Conservation (phyloP, 2,329 filamentous ascomycete species). For the Penicillium sclerotigenum region DNA sequence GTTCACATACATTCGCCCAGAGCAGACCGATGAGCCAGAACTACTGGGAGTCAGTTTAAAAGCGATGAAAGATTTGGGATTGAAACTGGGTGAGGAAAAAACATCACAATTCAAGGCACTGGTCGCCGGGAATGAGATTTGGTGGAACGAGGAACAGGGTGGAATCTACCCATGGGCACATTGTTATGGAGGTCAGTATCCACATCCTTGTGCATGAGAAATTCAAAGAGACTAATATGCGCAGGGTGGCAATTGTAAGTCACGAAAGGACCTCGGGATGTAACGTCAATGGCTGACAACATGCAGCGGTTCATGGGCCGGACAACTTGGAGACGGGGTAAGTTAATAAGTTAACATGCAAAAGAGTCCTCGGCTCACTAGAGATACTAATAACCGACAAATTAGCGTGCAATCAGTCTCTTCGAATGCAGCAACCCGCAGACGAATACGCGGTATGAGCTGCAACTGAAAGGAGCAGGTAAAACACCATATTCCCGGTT, state of each 20-base stretch:
- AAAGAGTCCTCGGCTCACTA: background rate
- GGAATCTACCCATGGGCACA: slow-evolving; percentile 98
- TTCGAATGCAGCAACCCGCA: slow-evolving; percentile 80
- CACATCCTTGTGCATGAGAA: slow-evolving; percentile 40
- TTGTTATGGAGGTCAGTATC: slow-evolving; percentile 78
- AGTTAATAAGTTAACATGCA: slow-evolving; percentile 21
- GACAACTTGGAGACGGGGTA: slow-evolving; percentile 85
- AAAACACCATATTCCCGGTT: slow-evolving; percentile 93
- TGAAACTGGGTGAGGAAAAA: slow-evolving; percentile 64
- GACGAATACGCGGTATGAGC: slow-evolving; percentile 73
- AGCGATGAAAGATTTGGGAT: slow-evolving; percentile 77
- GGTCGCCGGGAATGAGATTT: slow-evolving; percentile 77
- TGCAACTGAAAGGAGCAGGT: slow-evolving; percentile 93
- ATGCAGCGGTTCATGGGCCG: slow-evolving; percentile 77
- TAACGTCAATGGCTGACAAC: slow-evolving; percentile 37
- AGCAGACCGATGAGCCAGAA: slow-evolving; percentile 67
- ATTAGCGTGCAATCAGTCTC: slow-evolving; percentile 75
- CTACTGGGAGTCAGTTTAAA: slow-evolving; percentile 75
- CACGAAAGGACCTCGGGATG: background rate
- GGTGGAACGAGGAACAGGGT: slow-evolving; percentile 68
- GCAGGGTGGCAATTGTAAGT: slow-evolving; percentile 52
- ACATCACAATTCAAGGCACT: slow-evolving; percentile 72
- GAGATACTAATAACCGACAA: slow-evolving; percentile 6
- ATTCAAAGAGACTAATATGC: slow-evolving; percentile 1
- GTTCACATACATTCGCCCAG: slow-evolving; percentile 88